Base-by-base conservation (phyloP, 2,329 filamentous ascomycete genomes). In the Nemania bipapillata region DNA sequence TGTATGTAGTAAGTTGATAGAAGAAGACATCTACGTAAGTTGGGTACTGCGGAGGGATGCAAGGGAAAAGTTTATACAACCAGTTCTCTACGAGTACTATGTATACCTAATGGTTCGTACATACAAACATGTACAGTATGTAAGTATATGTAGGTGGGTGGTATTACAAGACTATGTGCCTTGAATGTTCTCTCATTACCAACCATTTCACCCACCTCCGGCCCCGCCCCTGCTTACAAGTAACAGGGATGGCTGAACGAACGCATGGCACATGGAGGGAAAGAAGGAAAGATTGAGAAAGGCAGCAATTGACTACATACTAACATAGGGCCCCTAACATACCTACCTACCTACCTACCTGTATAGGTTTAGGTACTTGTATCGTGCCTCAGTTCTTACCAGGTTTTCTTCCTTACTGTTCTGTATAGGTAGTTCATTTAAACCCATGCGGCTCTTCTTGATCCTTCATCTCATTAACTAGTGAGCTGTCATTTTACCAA, bases 381-480 rank as follows among this genome's bases (percentile, higher is more conserved):
- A 26, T 28, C 15, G 7, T 47, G 17, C 53, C 57, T 52, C 56
- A 50, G 57, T 50, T 61, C 17, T 42, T 30, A 2, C 26, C n/a
- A 28, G 20, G 20, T 35, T 17, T 9, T 17, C 40, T 45, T 45
- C 20, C 40, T 45, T 45, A 45, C 40, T 45, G 40, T 45, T 45
- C 40, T n/a, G 40, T 17, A 47, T 49, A 24, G 47, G 54, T 20
- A 28, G 37, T 55, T 55, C 40, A 45, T 55, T 55, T 42, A 12
- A 59, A 59, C 55, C 55, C 61, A 56, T 64, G 65, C 56, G 55
- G 61, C 61, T 68, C 65, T 68, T 47, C 54, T 40, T 24, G 49
- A 40, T 32, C 65, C 53, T 67, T 67, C 59, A 49, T 58, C 42
- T 63, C 26, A 20, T 24, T 12, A 4, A 58, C 45, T 26, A 15